Evolutionary conservation across 2,329 filamentous ascomycete genomes (phyloP).

Genomic region (Aureobasidium vineae): DNA sequence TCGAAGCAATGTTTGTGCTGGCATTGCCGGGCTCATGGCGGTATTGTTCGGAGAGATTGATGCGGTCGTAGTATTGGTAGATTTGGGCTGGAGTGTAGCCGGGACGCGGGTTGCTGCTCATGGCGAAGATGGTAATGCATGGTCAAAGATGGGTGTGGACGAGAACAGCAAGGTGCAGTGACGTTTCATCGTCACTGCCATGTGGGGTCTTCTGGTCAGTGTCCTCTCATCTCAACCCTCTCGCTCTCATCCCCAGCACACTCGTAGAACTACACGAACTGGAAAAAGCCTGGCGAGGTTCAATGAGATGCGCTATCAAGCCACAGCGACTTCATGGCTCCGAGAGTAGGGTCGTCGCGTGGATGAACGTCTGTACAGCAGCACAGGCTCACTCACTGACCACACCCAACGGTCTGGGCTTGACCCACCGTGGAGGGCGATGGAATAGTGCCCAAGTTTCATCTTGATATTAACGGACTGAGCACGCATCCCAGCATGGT

Average conservation of each 20-base stretch:
- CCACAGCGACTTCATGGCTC: not conserved
- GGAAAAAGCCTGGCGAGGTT: not conserved
- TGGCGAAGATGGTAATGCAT: not conserved
- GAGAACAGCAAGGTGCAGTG: conserved; percentile 3
- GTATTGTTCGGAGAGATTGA: conserved; percentile 31
- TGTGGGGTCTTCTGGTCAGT: not conserved
- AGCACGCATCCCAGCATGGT: not conserved
- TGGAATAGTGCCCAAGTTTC: conserved; percentile 5
- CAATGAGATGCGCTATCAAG: not conserved
- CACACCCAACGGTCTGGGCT: conserved; percentile 11
- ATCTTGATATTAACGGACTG: conserved; percentile 20
- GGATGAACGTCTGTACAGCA: no score
- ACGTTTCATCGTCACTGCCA: conserved; percentile 8
- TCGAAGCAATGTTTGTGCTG: conserved; percentile 14
- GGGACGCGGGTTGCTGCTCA: not conserved
- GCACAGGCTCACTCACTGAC: not conserved
- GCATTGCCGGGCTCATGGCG: conserved; percentile 23
- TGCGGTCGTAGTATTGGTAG: conserved; percentile 34
- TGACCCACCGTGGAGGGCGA: not conserved
- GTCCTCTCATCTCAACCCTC: conserved; percentile 4
- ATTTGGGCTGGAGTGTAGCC: conserved; percentile 30
- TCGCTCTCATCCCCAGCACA: not conserved
- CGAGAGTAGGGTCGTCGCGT: no score
- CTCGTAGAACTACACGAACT: not conserved
- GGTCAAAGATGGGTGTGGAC: not conserved